A percentile compares a stretch with the other conserved stretches of the same genome.
Evolutionary conservation across 805 yeast species (phyloP).

Genomic region (Soucietia sequanensis): DNA sequence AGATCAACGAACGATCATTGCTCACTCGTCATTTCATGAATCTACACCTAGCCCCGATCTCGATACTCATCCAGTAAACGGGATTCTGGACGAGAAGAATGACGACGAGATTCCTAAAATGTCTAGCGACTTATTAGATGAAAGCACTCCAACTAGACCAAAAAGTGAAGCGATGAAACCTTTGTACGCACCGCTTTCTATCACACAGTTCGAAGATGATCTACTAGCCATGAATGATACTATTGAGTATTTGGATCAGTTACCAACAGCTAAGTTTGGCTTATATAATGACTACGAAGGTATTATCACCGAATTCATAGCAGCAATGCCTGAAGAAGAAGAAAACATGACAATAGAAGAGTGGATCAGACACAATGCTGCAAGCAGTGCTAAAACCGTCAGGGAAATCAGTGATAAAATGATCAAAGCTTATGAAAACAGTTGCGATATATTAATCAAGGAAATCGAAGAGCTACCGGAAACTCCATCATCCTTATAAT

Average conservation of each 20-base stretch:
- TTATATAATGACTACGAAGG: conserved; percentile 67
- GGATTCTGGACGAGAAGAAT: not conserved
- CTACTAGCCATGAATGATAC: conserved; percentile 17
- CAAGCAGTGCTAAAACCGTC: conserved; percentile 50
- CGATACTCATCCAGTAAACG: not conserved
- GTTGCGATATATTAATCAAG: conserved; percentile 42
- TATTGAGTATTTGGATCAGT: conserved; percentile 28
- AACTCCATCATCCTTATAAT: no score
- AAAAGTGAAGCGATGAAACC: not conserved
- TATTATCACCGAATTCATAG: conserved; percentile 57
- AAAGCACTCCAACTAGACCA: conserved; percentile 14
- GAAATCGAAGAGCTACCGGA: conserved; percentile 25
- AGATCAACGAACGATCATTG: no score
- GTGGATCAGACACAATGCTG: conserved; percentile 63
- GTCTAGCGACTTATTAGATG: conserved; percentile 10
- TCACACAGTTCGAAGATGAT: not conserved
- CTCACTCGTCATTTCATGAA: no score
- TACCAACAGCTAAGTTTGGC: conserved; percentile 37
- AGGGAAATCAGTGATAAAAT: conserved; percentile 46
- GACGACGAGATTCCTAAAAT: conserved; percentile 7
- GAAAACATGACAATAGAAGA: conserved; percentile 66
- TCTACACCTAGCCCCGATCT: no score
- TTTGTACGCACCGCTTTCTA: not conserved
- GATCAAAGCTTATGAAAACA: conserved; percentile 45
- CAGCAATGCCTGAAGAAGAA: conserved; percentile 69